A percentile compares a stretch with the other conserved stretches of the same genome.
These are phyloP conservation scores for Sporothrix variecibatus DNA, from an alignment of 2,329 filamentous ascomycete genomes.

Conservation along the genomic window DNA sequence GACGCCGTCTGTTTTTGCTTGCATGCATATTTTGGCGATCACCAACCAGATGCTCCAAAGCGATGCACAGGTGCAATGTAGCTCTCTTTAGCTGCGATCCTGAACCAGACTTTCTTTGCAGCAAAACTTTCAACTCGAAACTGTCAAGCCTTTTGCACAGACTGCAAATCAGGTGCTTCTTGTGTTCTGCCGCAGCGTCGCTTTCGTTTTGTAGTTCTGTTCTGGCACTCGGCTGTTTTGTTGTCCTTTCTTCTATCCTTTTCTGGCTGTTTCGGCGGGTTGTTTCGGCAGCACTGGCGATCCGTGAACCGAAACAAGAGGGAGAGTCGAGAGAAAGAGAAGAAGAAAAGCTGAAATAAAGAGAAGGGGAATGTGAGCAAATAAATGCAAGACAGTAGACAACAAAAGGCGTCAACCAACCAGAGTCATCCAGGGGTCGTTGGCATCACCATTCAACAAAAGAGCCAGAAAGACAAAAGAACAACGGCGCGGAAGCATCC, in stretches of 20 bases:
- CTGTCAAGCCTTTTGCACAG: not conserved
- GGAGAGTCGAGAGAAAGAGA: not conserved
- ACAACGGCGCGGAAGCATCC: slow-evolving; percentile 10
- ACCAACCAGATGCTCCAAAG: not conserved
- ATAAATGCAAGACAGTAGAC: not conserved
- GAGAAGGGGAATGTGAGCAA: not conserved
- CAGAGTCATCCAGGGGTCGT: too few species aligned
- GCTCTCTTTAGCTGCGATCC: not conserved
- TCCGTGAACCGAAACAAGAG: slow-evolving; percentile 15
- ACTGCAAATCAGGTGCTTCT: slow-evolving; percentile 12
- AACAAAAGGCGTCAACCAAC: not conserved
- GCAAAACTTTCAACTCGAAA: not conserved
- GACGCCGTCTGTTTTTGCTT: not conserved
- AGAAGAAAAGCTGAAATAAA: not conserved
- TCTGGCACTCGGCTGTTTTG: not conserved
- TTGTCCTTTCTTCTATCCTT: not conserved
- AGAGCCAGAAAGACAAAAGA: not conserved
- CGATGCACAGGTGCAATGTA: not conserved
- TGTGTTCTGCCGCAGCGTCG: not conserved
- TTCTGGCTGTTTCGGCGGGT: not conserved
- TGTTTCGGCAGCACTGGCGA: slow-evolving; percentile 13
- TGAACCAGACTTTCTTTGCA: slow-evolving; percentile 14
- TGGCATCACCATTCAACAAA: not conserved
- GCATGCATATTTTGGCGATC: not conserved
- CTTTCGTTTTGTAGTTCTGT: not conserved